Percentiles rank a stretch among this genome's conserved stretches.
phyloP scores from a whole-genome alignment of 352 stramenopile genomes.

The Thraustochytrium sp. region DNA sequence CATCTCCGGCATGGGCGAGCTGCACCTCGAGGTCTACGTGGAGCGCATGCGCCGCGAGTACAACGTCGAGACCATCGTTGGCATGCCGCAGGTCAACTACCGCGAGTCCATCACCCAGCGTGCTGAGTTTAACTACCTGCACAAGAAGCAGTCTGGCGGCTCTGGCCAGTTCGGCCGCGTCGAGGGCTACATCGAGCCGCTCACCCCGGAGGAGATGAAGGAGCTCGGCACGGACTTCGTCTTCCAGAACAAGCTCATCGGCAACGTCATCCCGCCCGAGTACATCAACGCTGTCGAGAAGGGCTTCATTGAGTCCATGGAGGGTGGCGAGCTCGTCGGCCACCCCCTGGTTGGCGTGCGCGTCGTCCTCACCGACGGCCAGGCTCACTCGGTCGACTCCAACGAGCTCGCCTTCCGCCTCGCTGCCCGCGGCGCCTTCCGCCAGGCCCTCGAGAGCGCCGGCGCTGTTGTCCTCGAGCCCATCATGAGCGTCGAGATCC shows the following conservation, averaged over 20 bases:
- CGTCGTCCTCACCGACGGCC: constrained; percentile 78
- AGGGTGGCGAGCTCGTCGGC: constrained; percentile 90
- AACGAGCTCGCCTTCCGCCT: constrained; percentile 96
- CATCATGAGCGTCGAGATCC: constrained; percentile 79
- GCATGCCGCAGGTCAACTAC: constrained; percentile 94
- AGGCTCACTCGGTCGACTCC: constrained; percentile 94
- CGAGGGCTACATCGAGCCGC: constrained; percentile 93
- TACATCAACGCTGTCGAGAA: constrained; percentile 97
- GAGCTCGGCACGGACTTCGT: constrained; percentile 70
- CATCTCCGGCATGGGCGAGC: constrained; percentile 93
- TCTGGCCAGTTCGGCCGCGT: constrained; percentile 90
- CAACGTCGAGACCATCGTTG: constrained; percentile 74
- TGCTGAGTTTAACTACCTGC: constrained; percentile 95
- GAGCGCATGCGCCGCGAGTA: constrained; percentile 97
- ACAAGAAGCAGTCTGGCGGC: constrained; percentile 98
- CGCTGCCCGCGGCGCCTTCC: constrained; percentile 87
- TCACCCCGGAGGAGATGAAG: constrained; percentile 63
- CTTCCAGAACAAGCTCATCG: constrained; percentile 95
- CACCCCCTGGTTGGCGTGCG: constrained; percentile 75
- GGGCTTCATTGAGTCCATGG: constrained; percentile 86
- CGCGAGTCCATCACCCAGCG: constrained; percentile 89
- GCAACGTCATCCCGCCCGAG: constrained; percentile 96
- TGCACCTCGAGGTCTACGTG: constrained; percentile 96
- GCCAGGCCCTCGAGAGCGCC: constrained; percentile 83
- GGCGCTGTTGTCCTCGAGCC: constrained; percentile 89